A percentile compares a stretch with the other conserved stretches of the same genome.
Evolutionary conservation across 768 basidiomycete genomes (phyloP).

Genomic region (Pleurotus djamor): DNA sequence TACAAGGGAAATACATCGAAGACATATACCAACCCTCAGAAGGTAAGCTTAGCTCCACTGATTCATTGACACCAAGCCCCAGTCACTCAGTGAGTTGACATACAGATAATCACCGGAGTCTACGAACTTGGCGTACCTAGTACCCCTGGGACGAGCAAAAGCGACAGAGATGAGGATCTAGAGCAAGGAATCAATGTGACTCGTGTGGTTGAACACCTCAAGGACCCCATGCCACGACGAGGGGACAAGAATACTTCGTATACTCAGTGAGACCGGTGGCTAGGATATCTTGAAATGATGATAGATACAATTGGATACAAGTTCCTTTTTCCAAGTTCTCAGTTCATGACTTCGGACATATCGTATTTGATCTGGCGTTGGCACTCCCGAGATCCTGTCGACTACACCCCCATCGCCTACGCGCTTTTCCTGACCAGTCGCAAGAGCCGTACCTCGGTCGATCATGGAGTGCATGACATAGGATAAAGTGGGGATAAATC

Average conservation of each 20-base stretch:
- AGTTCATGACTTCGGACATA: too few species aligned
- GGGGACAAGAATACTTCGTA: neutral
- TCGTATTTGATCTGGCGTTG: too few species aligned
- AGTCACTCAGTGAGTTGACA: neutral
- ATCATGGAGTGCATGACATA: too few species aligned
- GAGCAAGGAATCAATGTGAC: constrained; percentile 1
- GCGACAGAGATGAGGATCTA: neutral
- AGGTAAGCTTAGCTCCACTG: neutral
- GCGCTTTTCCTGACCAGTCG: too few species aligned
- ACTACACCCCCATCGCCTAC: too few species aligned
- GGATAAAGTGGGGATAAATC: too few species aligned
- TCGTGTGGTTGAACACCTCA: constrained; percentile 1
- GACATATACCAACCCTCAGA: constrained; percentile 1
- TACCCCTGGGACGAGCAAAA: neutral
- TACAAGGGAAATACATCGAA: neutral
- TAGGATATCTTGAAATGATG: too few species aligned
- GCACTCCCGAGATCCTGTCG: too few species aligned
- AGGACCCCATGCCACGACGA: constrained; percentile 2
- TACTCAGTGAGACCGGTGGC: neutral
- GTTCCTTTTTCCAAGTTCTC: too few species aligned
- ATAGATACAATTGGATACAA: too few species aligned
- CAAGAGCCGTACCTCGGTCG: too few species aligned
- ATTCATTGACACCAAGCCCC: neutral
- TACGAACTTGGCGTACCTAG: constrained; percentile 3
- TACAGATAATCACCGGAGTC: constrained; percentile 5